These are phyloP conservation scores for Pythium dissotocum DNA, from an alignment of 352 stramenopile genomes.

Conservation along the genomic window DNA sequence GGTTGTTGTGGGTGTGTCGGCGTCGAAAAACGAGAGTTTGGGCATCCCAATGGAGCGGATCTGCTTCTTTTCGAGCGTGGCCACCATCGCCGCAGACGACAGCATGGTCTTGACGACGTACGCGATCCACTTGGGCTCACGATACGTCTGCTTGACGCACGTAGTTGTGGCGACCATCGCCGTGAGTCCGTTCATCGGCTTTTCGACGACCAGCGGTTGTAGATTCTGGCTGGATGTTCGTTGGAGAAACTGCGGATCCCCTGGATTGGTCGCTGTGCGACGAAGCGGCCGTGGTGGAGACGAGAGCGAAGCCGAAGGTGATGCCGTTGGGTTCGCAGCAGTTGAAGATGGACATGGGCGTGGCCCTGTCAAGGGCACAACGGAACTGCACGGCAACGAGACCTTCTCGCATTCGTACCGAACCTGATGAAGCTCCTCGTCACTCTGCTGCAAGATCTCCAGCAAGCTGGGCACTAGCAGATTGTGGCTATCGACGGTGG, in stretches of 20 bases:
- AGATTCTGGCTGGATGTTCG: not conserved
- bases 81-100: constrained; percentile 63
- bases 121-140: constrained; percentile 69
- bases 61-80: constrained; percentile 70
- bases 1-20: constrained; percentile 3
- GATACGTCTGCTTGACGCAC: constrained; percentile 58
- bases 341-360: not conserved
- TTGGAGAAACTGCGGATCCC: not conserved
- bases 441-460: constrained; percentile 49
- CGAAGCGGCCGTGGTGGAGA: constrained; percentile 1
- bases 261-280: not conserved
- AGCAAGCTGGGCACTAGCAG: constrained; percentile 60
- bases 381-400: constrained; percentile 37
- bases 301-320: not conserved
- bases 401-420: constrained; percentile 78
- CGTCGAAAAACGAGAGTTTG: constrained; percentile 53
- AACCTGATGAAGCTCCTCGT: constrained; percentile 70
- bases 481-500: constrained; percentile 33
- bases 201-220: not conserved
- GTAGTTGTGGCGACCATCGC: constrained; percentile 33
- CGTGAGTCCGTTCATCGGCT: not conserved
- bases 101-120: constrained; percentile 70
- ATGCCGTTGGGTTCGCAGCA: not conserved
- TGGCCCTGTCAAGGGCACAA: not conserved
- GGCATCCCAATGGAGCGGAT: constrained; percentile 51